Evolutionary conservation across 148 eudicot species (phyloP).

Genomic region (Diospyros lotus): DNA sequence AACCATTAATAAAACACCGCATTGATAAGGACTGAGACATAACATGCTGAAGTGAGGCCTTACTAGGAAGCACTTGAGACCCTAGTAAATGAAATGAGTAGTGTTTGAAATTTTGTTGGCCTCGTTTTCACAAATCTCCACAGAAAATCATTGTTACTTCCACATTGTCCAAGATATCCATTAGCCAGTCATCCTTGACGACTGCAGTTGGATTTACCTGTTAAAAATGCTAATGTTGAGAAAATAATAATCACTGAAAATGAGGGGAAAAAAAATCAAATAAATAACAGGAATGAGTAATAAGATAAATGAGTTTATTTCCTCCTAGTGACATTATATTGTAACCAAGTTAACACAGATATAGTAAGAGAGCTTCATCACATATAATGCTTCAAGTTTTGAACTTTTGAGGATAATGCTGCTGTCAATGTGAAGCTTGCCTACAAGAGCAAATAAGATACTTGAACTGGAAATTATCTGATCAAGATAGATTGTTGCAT

Average conservation of each 20-base stretch:
- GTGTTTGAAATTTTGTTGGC: not conserved
- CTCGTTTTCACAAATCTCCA: not conserved
- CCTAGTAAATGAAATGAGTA: not conserved
- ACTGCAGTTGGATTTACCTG: not conserved
- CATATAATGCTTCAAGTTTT: no score
- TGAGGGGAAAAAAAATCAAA: no score
- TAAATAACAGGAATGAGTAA: no score
- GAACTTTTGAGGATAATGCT: not conserved
- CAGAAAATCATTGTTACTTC: not conserved
- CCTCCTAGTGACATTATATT: no score
- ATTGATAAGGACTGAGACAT: not conserved
- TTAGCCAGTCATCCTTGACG: not conserved
- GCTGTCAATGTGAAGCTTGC: not conserved
- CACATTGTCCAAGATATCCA: not conserved
- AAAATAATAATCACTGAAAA: no score
- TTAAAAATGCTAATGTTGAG: not conserved
- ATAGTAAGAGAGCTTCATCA: no score
- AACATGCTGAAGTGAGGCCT: not conserved
- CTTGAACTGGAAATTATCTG: not conserved
- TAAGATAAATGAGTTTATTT: no score
- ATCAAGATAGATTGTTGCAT: not conserved
- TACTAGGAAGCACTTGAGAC: not conserved
- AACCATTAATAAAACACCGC: not conserved
- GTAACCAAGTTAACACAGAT: no score
- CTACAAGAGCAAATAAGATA: not conserved